Evolutionary conservation across 208 protist species (phyloP), one percentile per base, ranked within the genome.

Genomic region (Wallacemonas sp.): DNA sequence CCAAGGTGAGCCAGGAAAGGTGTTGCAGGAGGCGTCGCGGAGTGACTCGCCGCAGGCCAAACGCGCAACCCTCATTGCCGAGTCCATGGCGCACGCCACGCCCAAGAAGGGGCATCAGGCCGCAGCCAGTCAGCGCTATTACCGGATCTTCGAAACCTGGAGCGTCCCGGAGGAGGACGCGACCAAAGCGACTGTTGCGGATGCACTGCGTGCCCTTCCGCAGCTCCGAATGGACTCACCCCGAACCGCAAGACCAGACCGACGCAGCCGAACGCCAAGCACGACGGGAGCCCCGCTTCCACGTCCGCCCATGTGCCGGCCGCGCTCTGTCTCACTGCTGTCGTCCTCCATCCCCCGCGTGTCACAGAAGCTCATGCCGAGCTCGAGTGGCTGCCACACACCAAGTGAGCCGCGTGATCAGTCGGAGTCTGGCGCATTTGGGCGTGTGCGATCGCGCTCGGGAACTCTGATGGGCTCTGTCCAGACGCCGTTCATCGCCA

Each of bases 311-410:
- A 56, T 23, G 27, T 5, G 8, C 8, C 52, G 52, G 3, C 52
- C 52, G 9, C 52, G 52, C 8, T 58, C 52, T 17, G 52, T 58
- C 17, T 58, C 52, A 8, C 9, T 58, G 32, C 52, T 58, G 52
- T 58, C 52, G 9, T n/a, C 26, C 11, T 58, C 52, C 12, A 24
- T 34, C 16, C 52, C 52, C 6, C 52, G 52, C 52, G 38, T 24
- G 52, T 0, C 1, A 21, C 34, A 19, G 8, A 58, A 9, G 52
- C 32, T 29, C 4, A 9, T 58, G 30, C 30, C 0, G 34, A 14
- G 38, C 52, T 34, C 52, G 12, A n/a, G 0, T 29, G 52, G 38
- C 52, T 41, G 26, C 52, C 4, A 8, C 30, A 58, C 12, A 9
- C 52, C 52, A 14, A 26, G n/a, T 16, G 52, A 58, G 14, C 17